Base-by-base conservation (phyloP, 75 land plant genomes). In the Pinus taeda region DNA sequence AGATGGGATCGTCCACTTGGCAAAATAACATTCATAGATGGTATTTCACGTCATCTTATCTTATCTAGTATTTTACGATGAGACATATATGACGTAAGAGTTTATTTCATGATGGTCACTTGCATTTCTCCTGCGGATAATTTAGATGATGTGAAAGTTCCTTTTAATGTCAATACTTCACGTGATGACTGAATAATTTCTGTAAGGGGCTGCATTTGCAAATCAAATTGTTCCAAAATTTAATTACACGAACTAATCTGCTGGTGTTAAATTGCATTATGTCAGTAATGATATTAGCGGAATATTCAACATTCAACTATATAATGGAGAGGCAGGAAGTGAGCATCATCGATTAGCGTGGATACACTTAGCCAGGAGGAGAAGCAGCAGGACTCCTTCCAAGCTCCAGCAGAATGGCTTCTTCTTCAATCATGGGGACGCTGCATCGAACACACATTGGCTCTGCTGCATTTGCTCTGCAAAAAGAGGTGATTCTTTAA, bases 1-100 rank as follows among this genome's bases (percentile, higher is more conserved):
- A 5, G 29, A 64, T 5, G 36, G 29, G 29, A 33, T 1, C 37
- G 5, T 64, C 67, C 67, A 67, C n/a, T 4, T 37, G 71, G 71
- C 71, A 69, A 69, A 37, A 69, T 69, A 0, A 39, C 20, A 69
- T 69, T 30, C 17, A 0, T 15, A 69, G 20, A 20, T 39, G 1
- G n/a, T 17, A 39, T 69, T 20, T 67, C 49, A 6, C 37, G n/a
- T 39, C 39, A 69, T 69, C 71, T 69, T 69, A 69, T 69, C 71
- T 39, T 18, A 42, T 18, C 20, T 12, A 69, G 1, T 45, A 45
- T 45, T 45, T 45, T 6, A 45, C 49, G 8, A 45, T 45, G 5
- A 6, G 1, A n/a, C 49, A 39, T 69, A 39, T 4, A 65, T 14
- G 2, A 15, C 15, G 33, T 15, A 8, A 30, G 2, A 36, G n/a